Conservation (phyloP, 176 grass and related monocot genomes). For the Musa schizocarpa region DNA sequence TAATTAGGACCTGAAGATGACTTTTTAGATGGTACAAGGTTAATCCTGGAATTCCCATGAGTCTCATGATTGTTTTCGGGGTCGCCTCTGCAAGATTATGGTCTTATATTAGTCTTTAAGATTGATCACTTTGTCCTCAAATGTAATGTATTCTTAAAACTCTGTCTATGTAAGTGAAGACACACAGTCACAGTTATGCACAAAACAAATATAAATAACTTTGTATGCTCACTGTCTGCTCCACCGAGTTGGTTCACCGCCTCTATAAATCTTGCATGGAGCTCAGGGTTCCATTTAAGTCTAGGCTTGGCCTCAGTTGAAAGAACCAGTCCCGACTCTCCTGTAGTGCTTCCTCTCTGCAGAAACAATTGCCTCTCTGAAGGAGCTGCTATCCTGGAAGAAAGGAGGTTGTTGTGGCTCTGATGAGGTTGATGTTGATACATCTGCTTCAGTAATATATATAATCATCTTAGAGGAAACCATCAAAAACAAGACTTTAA, state of each 20-base stretch:
- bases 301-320: conserved; percentile 96
- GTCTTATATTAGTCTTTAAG: neutral
- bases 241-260: conserved; percentile 95
- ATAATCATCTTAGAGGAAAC: neutral
- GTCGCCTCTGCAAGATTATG: conserved; percentile 20
- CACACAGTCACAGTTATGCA: neutral
- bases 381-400: conserved; percentile 45
- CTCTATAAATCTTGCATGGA: conserved; percentile 93
- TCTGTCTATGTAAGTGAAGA: neutral
- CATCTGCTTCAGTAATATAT: conserved; percentile 36
- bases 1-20: conserved; percentile 28
- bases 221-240: conserved; percentile 72
- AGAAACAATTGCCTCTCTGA: conserved; percentile 78
- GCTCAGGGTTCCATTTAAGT: conserved; percentile 96
- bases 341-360: conserved; percentile 56
- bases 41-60: conserved; percentile 28
- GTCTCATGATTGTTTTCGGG: conserved; percentile 23
- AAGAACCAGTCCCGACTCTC: conserved; percentile 86
- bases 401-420: conserved; percentile 47
- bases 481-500: neutral
- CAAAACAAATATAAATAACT: neutral
- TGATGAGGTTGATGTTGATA: conserved; percentile 60
- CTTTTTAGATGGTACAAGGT: conserved; percentile 23
- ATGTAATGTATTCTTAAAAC: neutral
- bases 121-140: neutral